Evolutionary conservation across 2,329 filamentous ascomycete species (phyloP).

Genomic region (Simplicillium sp.): DNA sequence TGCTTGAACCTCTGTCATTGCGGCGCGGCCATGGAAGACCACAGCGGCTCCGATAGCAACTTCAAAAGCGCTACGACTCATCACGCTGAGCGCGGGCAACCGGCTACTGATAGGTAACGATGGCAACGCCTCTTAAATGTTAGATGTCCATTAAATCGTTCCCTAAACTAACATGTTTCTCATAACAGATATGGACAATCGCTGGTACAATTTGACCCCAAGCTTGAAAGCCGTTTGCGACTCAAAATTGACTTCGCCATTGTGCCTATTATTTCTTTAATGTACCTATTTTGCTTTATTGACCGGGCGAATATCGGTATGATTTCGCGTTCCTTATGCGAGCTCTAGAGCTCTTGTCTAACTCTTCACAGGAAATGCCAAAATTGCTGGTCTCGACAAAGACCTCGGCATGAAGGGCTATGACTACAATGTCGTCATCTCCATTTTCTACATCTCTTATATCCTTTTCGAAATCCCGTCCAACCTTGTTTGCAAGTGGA

Average conservation of each 20-base stretch:
- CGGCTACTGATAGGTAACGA: slow-evolving; percentile 35
- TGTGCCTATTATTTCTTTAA: slow-evolving; percentile 53
- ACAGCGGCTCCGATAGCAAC: too few relatives aligned
- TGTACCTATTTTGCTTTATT: slow-evolving; percentile 68
- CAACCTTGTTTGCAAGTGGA: slow-evolving; percentile 59
- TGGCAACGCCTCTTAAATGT: not conserved
- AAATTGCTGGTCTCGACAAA: slow-evolving; percentile 52
- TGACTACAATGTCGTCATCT: slow-evolving; percentile 61
- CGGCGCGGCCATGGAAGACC: too few relatives aligned
- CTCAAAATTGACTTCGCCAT: slow-evolving; percentile 57
- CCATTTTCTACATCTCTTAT: slow-evolving; percentile 64
- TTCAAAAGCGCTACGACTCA: slow-evolving; percentile 2
- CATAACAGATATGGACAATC: slow-evolving; percentile 34
- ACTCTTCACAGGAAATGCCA: slow-evolving; percentile 48
- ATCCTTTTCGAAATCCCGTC: slow-evolving; percentile 63
- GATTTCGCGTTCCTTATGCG: slow-evolving; percentile 5
- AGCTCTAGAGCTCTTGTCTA: not conserved
- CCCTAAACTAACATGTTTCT: not conserved
- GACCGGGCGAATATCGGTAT: slow-evolving; percentile 65
- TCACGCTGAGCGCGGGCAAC: slow-evolving; percentile 28
- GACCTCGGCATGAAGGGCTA: slow-evolving; percentile 51
- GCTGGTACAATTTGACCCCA: slow-evolving; percentile 43
- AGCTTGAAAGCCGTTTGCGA: slow-evolving; percentile 47
- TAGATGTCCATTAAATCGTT: not conserved
- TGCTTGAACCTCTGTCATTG: too few relatives aligned